Percentiles rank a stretch among this genome's conserved stretches.
Conservation (phyloP, 352 stramenopile genomes). For the Pythium biforme region DNA sequence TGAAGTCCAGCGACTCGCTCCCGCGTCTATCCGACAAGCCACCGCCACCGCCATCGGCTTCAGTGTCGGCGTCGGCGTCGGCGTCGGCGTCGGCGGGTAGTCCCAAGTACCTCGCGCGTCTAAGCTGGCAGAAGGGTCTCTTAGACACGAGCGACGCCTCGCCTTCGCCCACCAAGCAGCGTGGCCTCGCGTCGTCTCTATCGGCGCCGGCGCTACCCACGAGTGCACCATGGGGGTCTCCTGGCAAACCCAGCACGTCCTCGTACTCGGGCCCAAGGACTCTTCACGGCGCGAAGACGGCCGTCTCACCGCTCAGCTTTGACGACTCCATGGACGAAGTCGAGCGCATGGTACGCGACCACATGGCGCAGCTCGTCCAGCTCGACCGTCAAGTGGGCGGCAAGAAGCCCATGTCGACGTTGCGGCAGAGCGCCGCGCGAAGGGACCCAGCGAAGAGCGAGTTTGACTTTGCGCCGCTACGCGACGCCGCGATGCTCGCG, state of each 20-base stretch:
- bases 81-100: background rate
- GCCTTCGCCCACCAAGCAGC: background rate
- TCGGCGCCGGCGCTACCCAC: constrained; percentile 6
- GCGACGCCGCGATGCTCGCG: constrained; percentile 35
- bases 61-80: background rate
- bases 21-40: constrained; percentile 7
- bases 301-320: constrained; percentile 27
- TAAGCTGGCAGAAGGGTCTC: constrained; percentile 58
- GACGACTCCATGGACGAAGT: constrained; percentile 48
- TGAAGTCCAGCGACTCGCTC: constrained; percentile 18
- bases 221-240: background rate
- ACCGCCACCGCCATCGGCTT: too few relatives aligned
- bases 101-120: constrained; percentile 40
- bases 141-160: constrained; percentile 29
- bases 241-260: background rate
- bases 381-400: constrained; percentile 22
- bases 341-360: constrained; percentile 46
- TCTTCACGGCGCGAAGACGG: background rate
- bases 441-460: constrained; percentile 14
- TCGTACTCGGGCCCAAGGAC: background rate
- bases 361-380: constrained; percentile 29
- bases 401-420: constrained; percentile 19
- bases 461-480: constrained; percentile 48
- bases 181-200: background rate
- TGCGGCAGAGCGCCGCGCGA: constrained; percentile 13